Percentiles rank a stretch among this genome's conserved stretches.
Evolutionary conservation across 345 rosid species (phyloP).

Genomic region (Eucalyptus caleyi): DNA sequence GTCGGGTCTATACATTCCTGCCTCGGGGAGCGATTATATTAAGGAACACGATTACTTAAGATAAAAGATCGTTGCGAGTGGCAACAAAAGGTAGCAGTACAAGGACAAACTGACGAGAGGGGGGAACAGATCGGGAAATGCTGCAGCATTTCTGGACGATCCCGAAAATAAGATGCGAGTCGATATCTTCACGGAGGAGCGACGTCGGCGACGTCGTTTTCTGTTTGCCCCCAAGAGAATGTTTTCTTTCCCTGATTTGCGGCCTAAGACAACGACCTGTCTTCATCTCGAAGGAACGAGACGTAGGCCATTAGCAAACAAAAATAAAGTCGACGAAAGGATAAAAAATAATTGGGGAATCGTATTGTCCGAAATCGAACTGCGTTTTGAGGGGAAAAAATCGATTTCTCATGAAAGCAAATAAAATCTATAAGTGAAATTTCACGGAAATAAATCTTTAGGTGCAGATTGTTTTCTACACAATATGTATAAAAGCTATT

Average conservation of each 20-base stretch:
- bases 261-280: neutral
- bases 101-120: too few relatives aligned
- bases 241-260: neutral
- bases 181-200: neutral
- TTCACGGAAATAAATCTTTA: neutral
- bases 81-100: neutral
- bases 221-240: neutral
- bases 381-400: neutral
- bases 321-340: neutral
- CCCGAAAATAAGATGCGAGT: neutral
- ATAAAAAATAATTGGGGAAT: neutral
- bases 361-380: neutral
- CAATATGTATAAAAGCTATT: accelerated
- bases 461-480: neutral
- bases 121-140: neutral
- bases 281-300: neutral
- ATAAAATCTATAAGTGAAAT: neutral
- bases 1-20: neutral
- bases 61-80: neutral
- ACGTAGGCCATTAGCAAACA: neutral
- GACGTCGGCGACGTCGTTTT: neutral
- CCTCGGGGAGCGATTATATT: neutral
- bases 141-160: neutral
- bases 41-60: neutral
- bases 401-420: neutral